Evolutionary conservation across 2,329 filamentous ascomycete species (phyloP), one percentile per base, ranked within the genome.

Genomic region (Trichoderma endophyticum): DNA sequence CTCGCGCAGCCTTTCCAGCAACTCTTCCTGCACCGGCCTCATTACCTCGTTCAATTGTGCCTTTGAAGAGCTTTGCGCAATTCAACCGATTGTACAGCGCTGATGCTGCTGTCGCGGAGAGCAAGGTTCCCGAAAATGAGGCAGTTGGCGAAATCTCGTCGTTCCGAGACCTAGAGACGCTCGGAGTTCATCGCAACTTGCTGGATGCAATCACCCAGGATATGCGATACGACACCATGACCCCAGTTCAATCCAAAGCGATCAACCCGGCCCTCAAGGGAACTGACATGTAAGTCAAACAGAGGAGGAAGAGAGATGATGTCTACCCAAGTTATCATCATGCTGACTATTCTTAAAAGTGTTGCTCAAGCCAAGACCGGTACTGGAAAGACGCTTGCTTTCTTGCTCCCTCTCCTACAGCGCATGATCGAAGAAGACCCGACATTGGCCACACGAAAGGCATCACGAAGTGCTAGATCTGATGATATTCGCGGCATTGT

Each of bases 301-400:
- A 21, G 24, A 48, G 5, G 18, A 7, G 34, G 24, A 4, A 12
- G 14, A n/a, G 32, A 26, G 32, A 9, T 24, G 32, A 14, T 1
- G 14, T 36, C 28, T 15, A 14, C 26, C 18, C 15, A 48, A 63
- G 26, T 68, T 21, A 11, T 18, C 71, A 43, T 26, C 4, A 34
- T 71, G 26, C 61, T 73, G 48, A 71, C 26, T 18, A 24, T 78
- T 80, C 66, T 15, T 43, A 73, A 73, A 78, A 93, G 92, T 77
- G 87, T 98, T 75, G 96, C 95, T 61, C 96, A 98, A 84, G 96
- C 96, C 73, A 97, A 93, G 83, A 99, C 96, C 9, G 96, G 96
- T 80, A 98, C 96, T 4, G 96, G 96, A 80, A 99, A 99, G 84
- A 99, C 96, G 0, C 84, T 98, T 71, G 96, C 93, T 43, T 99